A percentile compares a stretch with the other conserved stretches of the same genome.
Evolutionary conservation across 2,329 filamentous ascomycete genomes (phyloP).

Genomic region (Aspergillus pseudonomiae): DNA sequence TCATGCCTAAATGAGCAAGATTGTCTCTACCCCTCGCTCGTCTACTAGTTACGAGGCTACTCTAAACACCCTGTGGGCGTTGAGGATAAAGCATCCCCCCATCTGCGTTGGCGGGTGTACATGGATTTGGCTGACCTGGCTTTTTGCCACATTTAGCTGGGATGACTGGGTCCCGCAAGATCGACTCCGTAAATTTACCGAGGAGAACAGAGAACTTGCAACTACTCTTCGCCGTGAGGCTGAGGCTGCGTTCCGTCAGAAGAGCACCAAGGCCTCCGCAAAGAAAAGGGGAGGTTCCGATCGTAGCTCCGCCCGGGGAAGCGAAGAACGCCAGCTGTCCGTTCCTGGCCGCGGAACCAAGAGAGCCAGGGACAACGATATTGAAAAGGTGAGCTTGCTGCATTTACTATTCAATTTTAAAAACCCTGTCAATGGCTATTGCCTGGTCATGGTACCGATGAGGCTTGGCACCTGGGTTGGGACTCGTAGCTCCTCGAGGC

Average conservation of each 20-base stretch:
- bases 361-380: constrained; percentile 49
- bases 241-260: constrained; percentile 38
- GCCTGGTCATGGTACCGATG: neutral
- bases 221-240: constrained; percentile 49
- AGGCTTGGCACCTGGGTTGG: neutral
- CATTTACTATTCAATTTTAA: constrained; percentile 4
- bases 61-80: neutral
- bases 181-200: constrained; percentile 88
- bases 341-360: constrained; percentile 48
- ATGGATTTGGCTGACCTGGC: constrained; percentile 15
- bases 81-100: neutral
- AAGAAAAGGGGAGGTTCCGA: constrained; percentile 49
- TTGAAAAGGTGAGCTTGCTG: constrained; percentile 48
- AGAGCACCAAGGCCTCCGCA: constrained; percentile 35
- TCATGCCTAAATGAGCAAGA: neutral
- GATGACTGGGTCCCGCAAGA: constrained; percentile 98
- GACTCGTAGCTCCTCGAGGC: neutral
- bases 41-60: neutral
- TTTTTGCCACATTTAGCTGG: constrained; percentile 62
- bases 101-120: neutral
- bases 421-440: neutral
- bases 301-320: constrained; percentile 46
- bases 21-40: neutral
- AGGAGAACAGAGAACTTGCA: constrained; percentile 92
- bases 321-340: constrained; percentile 50